A percentile compares a stretch with the other conserved stretches of the same genome.
phyloP scores from a whole-genome alignment of 2,329 filamentous ascomycete species.

The Geosmithia flava region DNA sequence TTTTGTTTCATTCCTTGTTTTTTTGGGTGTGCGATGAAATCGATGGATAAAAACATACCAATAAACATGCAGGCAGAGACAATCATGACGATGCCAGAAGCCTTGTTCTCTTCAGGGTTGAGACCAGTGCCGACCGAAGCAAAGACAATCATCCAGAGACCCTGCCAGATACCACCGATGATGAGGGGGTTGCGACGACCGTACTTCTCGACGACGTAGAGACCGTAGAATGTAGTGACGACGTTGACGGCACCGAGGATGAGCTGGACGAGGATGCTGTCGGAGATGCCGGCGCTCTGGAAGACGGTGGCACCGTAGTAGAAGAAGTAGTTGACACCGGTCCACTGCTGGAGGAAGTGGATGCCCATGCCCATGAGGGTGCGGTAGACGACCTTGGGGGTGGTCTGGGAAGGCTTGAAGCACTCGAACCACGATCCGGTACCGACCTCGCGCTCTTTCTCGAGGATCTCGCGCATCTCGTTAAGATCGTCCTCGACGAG shows the following conservation, averaged over 20 bases:
- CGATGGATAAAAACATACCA: background rate
- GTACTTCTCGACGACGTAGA: constrained; percentile 56
- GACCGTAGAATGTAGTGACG: constrained; percentile 49
- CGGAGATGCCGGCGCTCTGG: constrained; percentile 48
- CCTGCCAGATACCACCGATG: constrained; percentile 55
- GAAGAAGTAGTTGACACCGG: constrained; percentile 47
- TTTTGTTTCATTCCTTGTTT: too few species aligned
- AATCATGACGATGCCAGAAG: constrained; percentile 55
- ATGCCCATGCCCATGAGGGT: constrained; percentile 50
- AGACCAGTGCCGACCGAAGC: constrained; percentile 40
- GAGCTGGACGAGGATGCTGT: constrained; percentile 55
- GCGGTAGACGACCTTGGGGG: constrained; percentile 47
- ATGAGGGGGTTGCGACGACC: constrained; percentile 53
- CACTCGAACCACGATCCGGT: constrained; percentile 45
- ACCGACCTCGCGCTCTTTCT: constrained; percentile 29
- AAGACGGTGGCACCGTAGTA: constrained; percentile 59
- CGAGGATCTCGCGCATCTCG: constrained; percentile 36
- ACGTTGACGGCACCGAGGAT: constrained; percentile 60
- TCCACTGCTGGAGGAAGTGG: constrained; percentile 58
- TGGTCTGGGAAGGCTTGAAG: constrained; percentile 38
- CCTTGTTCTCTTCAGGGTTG: constrained; percentile 26
- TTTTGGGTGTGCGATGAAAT: too few species aligned
- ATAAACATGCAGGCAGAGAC: constrained; percentile 66
- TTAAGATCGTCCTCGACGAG: constrained; percentile 38
- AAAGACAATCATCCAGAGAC: constrained; percentile 52